Evolutionary conservation across 176 grass and related monocot species (phyloP).

Genomic region (Neostapfia colusana): DNA sequence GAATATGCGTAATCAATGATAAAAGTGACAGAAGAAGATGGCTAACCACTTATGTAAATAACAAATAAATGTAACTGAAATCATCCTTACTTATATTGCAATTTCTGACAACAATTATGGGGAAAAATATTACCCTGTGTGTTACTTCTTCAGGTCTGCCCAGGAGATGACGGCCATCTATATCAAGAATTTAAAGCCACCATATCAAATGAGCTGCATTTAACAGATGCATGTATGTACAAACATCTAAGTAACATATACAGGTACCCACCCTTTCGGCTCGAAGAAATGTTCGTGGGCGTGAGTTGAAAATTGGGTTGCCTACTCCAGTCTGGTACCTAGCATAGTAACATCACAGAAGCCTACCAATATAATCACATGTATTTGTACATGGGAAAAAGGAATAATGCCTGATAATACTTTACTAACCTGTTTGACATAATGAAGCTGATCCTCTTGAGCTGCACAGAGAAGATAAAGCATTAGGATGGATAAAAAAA

Average conservation of each 20-base stretch:
- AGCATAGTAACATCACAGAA: neutral
- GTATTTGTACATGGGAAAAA: conserved; percentile 1
- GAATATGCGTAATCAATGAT: neutral
- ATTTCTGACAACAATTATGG: neutral
- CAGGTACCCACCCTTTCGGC: conserved; percentile 23
- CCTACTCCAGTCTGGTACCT: conserved; percentile 35
- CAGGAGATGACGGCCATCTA: conserved; percentile 27
- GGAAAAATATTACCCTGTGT: conserved; percentile 41
- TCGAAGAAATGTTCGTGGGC: conserved; percentile 2
- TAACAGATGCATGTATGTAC: neutral
- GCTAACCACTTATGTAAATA: conserved; percentile 14
- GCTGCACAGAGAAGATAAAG: conserved; percentile 38
- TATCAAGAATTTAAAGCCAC: neutral
- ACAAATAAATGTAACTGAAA: neutral
- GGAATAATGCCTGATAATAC: neutral
- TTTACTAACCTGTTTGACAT: conserved; percentile 31
- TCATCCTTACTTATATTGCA: conserved; percentile 3
- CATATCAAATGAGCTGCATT: neutral
- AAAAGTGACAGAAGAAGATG: neutral
- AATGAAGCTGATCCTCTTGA: conserved; percentile 22
- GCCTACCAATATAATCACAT: conserved; percentile 18
- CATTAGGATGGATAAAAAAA: conserved; percentile 13
- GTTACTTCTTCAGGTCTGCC: conserved; percentile 5
- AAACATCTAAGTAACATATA: neutral
- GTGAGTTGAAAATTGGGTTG: conserved; percentile 6